Evolutionary conservation across 768 basidiomycete species (phyloP).

Genomic region (Omphalotus guepiniiformis): DNA sequence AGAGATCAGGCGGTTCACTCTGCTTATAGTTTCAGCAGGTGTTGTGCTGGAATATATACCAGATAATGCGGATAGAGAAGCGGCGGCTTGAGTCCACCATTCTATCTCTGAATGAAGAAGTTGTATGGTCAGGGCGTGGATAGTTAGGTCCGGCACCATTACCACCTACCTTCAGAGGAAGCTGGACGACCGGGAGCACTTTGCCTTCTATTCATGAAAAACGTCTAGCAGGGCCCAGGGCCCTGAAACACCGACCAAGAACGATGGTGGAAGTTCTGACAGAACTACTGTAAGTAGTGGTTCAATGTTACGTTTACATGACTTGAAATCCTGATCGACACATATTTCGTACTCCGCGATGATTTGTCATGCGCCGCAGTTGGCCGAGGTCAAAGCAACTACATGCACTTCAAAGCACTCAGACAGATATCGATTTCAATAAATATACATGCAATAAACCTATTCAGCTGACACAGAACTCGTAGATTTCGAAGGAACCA

Average conservation of each 20-base stretch:
- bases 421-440: not conserved
- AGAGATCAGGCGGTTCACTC: conserved; percentile 69
- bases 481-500: conserved; percentile 30
- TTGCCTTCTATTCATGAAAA: conserved; percentile 65
- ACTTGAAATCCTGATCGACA: conserved; percentile 4
- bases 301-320: conserved; percentile 6
- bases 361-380: not conserved
- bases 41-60: conserved; percentile 46
- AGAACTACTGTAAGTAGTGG: conserved; percentile 3
- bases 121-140: conserved; percentile 5
- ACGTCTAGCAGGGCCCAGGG: conserved; percentile 5
- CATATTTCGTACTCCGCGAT: conserved; percentile 3
- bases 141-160: conserved; percentile 15
- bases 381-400: no score
- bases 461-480: not conserved
- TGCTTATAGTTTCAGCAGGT: conserved; percentile 56
- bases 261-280: conserved; percentile 3
- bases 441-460: not conserved
- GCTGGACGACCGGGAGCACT: conserved; percentile 57
- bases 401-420: not conserved
- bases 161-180: conserved; percentile 66
- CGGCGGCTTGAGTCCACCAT: conserved; percentile 68
- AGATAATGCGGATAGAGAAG: conserved; percentile 53
- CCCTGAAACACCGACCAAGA: conserved; percentile 7
- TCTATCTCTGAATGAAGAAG: conserved; percentile 54